Evolutionary conservation across 768 basidiomycete genomes (phyloP), one percentile per base, ranked within the genome.

Genomic region (Ramaria rubella): DNA sequence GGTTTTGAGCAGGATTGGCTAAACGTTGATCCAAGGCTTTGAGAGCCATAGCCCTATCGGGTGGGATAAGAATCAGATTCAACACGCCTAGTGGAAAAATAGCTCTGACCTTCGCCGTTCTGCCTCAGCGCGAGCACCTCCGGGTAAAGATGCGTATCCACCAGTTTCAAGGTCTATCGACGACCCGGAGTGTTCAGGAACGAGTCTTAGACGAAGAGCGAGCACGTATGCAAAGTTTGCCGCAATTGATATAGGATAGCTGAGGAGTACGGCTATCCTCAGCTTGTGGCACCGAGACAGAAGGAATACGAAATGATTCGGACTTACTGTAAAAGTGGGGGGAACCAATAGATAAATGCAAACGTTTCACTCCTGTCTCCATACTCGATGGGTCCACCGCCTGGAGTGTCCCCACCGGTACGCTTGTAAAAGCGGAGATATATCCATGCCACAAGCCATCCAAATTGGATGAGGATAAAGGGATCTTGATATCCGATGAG

Each of bases 351-450:
- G 17, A 92, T 77, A 64, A 99, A 83, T 27, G 93, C 86, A 66
- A 99, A 99, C 5, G 95, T 97, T 69, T 99, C 96, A 70, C 89
- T 92, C 60, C 94, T 77, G 68, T 99, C 96, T 19, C 96, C 96
- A 64, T 95, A 87, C 61, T 74, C 72, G 4, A 82, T 80, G n/a
- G 76, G 79, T 4, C 73, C 73, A 4, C 87, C 86, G 46, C 78
- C 80, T 31, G 82, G 67, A 0, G 79, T 68, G 57, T 92, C 89
- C 31, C 75, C 76, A 4, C 79, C 73, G 64, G 87, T 88, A 69
- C 87, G 85, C 74, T 98, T 98, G 78, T 97, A 93, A 76, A 99
- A 98, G 34, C 96, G 85, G 31, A 99, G 81, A 72, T 96, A 99
- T 53, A 90, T 78, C 89, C 93, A 99, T 30, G 88, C 81, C 7